A percentile compares a stretch with the other conserved stretches of the same genome.
Evolutionary conservation across 2,329 filamentous ascomycete genomes (phyloP).

Genomic region (Apiospora malaysiana): DNA sequence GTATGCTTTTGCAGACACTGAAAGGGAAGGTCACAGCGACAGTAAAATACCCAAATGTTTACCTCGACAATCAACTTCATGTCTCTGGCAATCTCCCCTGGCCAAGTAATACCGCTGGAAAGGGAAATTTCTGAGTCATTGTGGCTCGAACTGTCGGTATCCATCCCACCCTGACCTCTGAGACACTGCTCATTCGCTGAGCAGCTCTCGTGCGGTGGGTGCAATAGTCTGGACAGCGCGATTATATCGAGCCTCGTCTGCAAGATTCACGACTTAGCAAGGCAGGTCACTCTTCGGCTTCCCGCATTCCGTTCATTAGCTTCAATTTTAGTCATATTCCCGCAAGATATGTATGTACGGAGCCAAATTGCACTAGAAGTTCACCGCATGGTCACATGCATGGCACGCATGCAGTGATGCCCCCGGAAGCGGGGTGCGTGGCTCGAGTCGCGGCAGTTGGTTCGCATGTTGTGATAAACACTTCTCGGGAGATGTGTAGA

Average conservation of each 20-base stretch:
- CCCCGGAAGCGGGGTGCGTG: background rate
- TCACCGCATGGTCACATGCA: slow-evolving; percentile 6
- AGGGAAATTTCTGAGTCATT: background rate
- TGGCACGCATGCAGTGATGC: background rate
- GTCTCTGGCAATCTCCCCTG: background rate
- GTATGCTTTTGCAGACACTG: too few relatives aligned
- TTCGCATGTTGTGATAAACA: background rate
- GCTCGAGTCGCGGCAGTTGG: slow-evolving; percentile 14
- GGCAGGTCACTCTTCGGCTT: background rate
- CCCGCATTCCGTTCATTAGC: background rate
- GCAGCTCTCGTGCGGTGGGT: background rate
- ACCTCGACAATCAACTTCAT: background rate
- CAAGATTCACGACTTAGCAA: background rate
- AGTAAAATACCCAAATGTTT: background rate
- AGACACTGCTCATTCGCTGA: background rate
- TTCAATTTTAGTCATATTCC: background rate
- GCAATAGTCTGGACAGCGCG: background rate
- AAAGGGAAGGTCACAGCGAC: background rate
- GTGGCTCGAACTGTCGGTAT: background rate
- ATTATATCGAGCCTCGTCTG: background rate
- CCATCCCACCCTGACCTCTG: background rate
- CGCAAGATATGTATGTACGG: background rate
- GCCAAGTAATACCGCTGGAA: background rate
- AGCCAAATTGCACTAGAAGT: background rate
- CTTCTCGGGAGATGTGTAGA: background rate